Percentiles rank a stretch among this genome's conserved stretches.
Conservation (phyloP, 441 rosid genomes). For the Gossypium davidsonii region DNA sequence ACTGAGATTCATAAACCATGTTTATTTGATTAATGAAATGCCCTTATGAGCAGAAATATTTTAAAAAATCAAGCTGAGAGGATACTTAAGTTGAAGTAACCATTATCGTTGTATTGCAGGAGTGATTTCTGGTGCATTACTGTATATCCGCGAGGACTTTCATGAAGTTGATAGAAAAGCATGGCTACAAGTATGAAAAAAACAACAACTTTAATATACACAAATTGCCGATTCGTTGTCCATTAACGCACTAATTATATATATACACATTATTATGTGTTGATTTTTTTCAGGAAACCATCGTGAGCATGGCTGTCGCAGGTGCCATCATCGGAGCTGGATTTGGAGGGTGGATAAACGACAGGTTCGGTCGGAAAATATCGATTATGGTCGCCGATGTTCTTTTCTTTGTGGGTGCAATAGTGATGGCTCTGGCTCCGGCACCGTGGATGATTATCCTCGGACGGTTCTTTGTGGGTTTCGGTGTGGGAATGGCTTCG, state of each 20-base stretch:
- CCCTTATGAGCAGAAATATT: no score
- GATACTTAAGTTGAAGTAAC: not conserved
- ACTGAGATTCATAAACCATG: no score
- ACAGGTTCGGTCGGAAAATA: conserved; percentile 57
- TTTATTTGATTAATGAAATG: no score
- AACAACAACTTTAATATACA: no score
- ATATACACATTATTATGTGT: not conserved
- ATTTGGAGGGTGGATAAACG: conserved; percentile 71
- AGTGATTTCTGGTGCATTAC: conserved; percentile 81
- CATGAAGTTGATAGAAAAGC: not conserved
- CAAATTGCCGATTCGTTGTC: not conserved
- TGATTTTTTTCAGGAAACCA: conserved; percentile 40
- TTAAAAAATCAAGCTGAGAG: no score
- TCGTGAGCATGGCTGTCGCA: conserved; percentile 77
- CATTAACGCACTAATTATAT: no score
- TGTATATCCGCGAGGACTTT: conserved; percentile 63
- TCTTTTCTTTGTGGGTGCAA: conserved; percentile 54
- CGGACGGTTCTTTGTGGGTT: conserved; percentile 67
- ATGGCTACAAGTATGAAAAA: not conserved
- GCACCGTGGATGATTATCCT: conserved; percentile 57
- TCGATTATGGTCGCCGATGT: conserved; percentile 58
- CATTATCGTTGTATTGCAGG: conserved; percentile 23
- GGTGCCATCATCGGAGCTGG: conserved; percentile 90
- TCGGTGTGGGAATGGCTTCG: conserved; percentile 94
- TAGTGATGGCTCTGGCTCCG: conserved; percentile 67